Conservation (phyloP, 257 asterid species). For the Coffea eugenioides region DNA sequence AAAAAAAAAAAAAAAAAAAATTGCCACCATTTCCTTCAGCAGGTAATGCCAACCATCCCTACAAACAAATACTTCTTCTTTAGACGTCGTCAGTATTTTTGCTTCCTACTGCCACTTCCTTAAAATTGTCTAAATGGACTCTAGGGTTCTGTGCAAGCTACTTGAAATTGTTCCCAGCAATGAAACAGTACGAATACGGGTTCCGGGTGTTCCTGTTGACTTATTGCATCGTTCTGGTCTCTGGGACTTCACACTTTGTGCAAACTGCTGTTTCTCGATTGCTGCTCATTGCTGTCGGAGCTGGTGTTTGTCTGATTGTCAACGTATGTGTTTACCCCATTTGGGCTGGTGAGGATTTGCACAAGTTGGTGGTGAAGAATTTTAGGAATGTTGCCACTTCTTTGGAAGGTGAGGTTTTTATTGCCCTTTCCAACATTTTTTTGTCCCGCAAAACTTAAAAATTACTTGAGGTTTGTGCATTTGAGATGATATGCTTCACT, state of each 20-base stretch:
- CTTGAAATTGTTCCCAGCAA: slow-evolving; percentile 70
- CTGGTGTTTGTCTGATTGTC: slow-evolving; percentile 62
- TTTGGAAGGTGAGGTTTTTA: slow-evolving; percentile 55
- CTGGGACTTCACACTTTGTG: slow-evolving; percentile 61
- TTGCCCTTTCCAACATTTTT: background rate
- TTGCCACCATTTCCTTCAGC: background rate
- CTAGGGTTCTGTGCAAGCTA: slow-evolving; percentile 54
- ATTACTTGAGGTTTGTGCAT: slow-evolving; percentile 2
- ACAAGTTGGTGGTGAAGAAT: slow-evolving; percentile 75
- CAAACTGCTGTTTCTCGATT: slow-evolving; percentile 69
- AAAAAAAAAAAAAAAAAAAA: too few relatives aligned
- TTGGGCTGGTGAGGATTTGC: slow-evolving; percentile 97
- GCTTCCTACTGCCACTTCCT: background rate
- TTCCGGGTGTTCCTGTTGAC: slow-evolving; percentile 88
- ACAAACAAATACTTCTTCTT: background rate
- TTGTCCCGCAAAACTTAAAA: background rate
- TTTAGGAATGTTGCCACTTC: slow-evolving; percentile 77
- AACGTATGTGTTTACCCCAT: slow-evolving; percentile 75
- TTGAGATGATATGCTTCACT: slow-evolving; percentile 15
- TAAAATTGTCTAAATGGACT: background rate
- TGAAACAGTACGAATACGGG: slow-evolving; percentile 93
- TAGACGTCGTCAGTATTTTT: background rate
- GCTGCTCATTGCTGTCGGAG: slow-evolving; percentile 79
- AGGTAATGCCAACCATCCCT: background rate
- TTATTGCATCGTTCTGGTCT: slow-evolving; percentile 73